phyloP scores from a whole-genome alignment of 352 stramenopile genomes.

The Phytophthora citricola region DNA sequence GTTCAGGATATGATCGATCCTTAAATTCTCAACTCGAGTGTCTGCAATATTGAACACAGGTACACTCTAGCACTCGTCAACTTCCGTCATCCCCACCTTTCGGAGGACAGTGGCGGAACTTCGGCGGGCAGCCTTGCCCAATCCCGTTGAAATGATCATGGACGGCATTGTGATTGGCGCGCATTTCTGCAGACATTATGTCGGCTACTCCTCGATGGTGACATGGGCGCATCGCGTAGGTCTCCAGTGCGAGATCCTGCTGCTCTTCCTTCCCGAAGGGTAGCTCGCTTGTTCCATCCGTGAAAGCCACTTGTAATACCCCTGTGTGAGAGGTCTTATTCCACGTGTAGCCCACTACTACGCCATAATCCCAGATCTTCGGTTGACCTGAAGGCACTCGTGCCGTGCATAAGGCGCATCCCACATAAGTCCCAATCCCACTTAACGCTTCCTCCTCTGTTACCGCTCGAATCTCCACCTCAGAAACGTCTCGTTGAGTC shows the following conservation, averaged over 20 bases:
- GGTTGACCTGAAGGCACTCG: slow-evolving; percentile 6
- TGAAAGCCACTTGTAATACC: slow-evolving; percentile 12
- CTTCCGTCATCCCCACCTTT: background rate
- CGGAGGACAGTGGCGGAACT: slow-evolving; percentile 4
- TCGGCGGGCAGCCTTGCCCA: background rate
- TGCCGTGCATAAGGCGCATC: slow-evolving; percentile 6
- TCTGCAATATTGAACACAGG: slow-evolving; percentile 1
- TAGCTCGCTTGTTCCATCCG: background rate
- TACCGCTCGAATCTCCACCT: background rate
- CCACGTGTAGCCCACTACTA: slow-evolving; percentile 11
- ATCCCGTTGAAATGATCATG: slow-evolving; percentile 18
- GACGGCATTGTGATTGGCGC: background rate
- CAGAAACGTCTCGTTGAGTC: background rate
- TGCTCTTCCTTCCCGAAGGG: background rate
- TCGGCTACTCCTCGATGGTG: background rate
- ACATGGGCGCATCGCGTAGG: slow-evolving; percentile 13
- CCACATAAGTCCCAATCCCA: slow-evolving; percentile 17
- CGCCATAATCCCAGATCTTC: slow-evolving; percentile 20
- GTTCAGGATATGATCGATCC: slow-evolving; percentile 12
- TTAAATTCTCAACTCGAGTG: background rate
- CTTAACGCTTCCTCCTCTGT: slow-evolving; percentile 14
- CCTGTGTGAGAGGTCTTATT: background rate
- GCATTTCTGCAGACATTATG: slow-evolving; percentile 24
- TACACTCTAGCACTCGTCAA: slow-evolving; percentile 1
- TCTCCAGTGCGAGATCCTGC: slow-evolving; percentile 12